phyloP scores from a whole-genome alignment of 176 grass and related monocot genomes.

The Carex pumila region DNA sequence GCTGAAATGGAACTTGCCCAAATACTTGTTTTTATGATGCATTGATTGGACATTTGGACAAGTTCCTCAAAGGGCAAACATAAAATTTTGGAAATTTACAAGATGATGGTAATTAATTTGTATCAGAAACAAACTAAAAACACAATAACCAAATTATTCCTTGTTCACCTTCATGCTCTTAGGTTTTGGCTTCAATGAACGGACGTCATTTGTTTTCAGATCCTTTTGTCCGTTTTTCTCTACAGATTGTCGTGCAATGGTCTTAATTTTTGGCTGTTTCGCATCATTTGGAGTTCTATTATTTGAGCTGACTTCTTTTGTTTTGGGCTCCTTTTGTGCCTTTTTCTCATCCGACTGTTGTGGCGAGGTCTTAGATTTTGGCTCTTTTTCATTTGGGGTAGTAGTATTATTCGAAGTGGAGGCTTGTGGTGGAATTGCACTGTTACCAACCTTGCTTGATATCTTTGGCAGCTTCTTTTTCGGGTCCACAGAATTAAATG shows the following conservation, averaged over 20 bases:
- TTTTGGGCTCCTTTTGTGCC: slow-evolving; percentile 22
- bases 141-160: slow-evolving; percentile 18
- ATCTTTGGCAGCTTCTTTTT: slow-evolving; percentile 37
- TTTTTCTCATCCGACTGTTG: slow-evolving; percentile 39
- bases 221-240: slow-evolving; percentile 36
- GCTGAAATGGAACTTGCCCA: background rate
- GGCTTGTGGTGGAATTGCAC: slow-evolving; percentile 33
- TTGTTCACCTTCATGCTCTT: slow-evolving; percentile 40
- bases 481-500: slow-evolving; percentile 28
- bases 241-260: slow-evolving; percentile 18
- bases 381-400: slow-evolving; percentile 35
- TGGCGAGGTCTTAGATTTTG: slow-evolving; percentile 33
- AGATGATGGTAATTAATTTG: background rate
- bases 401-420: slow-evolving; percentile 36
- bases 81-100: slow-evolving; percentile 7
- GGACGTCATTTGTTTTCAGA: slow-evolving; percentile 32
- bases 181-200: slow-evolving; percentile 31
- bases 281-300: slow-evolving; percentile 25
- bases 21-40: background rate
- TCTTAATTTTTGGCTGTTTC: slow-evolving; percentile 46
- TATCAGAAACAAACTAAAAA: background rate
- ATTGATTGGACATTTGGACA: background rate
- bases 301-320: slow-evolving; percentile 30
- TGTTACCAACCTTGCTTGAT: slow-evolving; percentile 21
- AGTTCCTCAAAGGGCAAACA: slow-evolving; percentile 15